Conservation (phyloP, 2,329 filamentous ascomycete genomes). For the Westerdykella aurantiaca region DNA sequence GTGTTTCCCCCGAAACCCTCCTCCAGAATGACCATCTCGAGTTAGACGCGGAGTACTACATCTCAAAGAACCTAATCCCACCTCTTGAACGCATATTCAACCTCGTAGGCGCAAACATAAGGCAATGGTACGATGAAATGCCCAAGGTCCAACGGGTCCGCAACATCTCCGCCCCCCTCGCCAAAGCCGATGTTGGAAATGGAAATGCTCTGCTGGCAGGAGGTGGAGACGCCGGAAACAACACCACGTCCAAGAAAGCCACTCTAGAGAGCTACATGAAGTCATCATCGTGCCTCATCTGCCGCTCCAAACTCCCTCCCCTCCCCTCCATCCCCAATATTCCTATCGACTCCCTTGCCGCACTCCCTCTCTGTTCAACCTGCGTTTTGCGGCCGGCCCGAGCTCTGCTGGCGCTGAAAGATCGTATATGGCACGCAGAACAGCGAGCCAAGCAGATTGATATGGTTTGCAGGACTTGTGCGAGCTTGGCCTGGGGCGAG, state of each 20-base stretch:
- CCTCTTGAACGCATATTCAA: conserved; percentile 96
- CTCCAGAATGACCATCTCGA: conserved; percentile 70
- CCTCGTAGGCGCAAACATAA: conserved; percentile 84
- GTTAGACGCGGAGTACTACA: conserved; percentile 94
- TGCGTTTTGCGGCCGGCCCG: conserved; percentile 54
- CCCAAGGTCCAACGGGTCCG: conserved; percentile 78
- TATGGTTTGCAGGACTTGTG: conserved; percentile 73
- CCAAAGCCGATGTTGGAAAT: conserved; percentile 8
- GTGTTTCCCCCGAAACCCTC: conserved; percentile 78
- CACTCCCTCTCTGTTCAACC: conserved; percentile 50
- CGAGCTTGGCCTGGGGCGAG: conserved; percentile 65
- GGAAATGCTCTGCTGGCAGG: conserved; percentile 15
- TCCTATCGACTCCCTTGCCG: conserved; percentile 14
- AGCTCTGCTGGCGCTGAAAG: conserved; percentile 60
- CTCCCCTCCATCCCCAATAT: conserved; percentile 11
- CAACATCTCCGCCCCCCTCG: conserved; percentile 44
- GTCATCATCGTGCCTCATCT: conserved; percentile 72
- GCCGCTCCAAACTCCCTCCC: conserved; percentile 54
- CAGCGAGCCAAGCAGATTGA: conserved; percentile 58
- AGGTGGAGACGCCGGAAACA: conserved; percentile 8
- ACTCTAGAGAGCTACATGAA: conserved; percentile 95
- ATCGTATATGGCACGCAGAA: conserved; percentile 58
- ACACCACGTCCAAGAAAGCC: conserved; percentile 45
- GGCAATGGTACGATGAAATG: conserved; percentile 94
- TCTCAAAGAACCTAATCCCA: conserved; percentile 89